These are phyloP conservation scores for Nakazawaea pomicola DNA, from an alignment of 805 yeast genomes.

Conservation along the genomic window DNA sequence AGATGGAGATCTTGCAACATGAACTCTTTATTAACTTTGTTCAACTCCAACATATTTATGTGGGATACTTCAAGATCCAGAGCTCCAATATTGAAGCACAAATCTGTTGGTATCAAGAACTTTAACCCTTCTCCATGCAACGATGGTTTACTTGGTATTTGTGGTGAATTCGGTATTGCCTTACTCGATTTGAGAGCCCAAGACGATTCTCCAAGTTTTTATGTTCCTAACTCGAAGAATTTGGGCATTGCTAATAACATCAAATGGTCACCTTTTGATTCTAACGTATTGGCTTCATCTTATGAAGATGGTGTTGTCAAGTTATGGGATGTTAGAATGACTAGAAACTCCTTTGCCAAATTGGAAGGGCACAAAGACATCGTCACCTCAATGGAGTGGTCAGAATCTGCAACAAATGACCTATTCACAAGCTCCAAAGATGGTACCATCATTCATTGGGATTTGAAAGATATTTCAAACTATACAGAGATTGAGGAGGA, in stretches of 20 bases:
- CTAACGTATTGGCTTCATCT: conserved; percentile 60
- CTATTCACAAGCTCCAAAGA: conserved; percentile 58
- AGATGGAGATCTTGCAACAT: conserved; percentile 38
- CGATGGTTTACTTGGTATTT: conserved; percentile 53
- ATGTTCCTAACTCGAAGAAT: conserved; percentile 34
- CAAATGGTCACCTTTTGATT: conserved; percentile 60
- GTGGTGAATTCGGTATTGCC: conserved; percentile 72
- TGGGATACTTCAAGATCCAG: conserved; percentile 69
- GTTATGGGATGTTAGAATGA: conserved; percentile 73
- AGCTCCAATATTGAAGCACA: conserved; percentile 51
- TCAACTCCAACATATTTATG: conserved; percentile 64
- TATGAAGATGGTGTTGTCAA: conserved; percentile 50
- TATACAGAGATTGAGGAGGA: conserved; percentile 14
- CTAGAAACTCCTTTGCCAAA: conserved; percentile 44
- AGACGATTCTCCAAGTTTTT: conserved; percentile 30
- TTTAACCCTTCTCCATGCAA: conserved; percentile 45
- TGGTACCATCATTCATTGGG: conserved; percentile 69
- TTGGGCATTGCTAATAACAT: conserved; percentile 35
- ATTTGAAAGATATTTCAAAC: conserved; percentile 30
- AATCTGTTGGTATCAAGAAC: conserved; percentile 42
- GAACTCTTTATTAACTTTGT: conserved; percentile 53
- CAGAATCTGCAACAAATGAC: conserved; percentile 22
- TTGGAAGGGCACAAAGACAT: conserved; percentile 52
- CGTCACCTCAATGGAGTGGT: conserved; percentile 60
- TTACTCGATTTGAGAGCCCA: conserved; percentile 62